Conservation (phyloP, 2,329 filamentous ascomycete species). For the Aspergillus flavus region DNA sequence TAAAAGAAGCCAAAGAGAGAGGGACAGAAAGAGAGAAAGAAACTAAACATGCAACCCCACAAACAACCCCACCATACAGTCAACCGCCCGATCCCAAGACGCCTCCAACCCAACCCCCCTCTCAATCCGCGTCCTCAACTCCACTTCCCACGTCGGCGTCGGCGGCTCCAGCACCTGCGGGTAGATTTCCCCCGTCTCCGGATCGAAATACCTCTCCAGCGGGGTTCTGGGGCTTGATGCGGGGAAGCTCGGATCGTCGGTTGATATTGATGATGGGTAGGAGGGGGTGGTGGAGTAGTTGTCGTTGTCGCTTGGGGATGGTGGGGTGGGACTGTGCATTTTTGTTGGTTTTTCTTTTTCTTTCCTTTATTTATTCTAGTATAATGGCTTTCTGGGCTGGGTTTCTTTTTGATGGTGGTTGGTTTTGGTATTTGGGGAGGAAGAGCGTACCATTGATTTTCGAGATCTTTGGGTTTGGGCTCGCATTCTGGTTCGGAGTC, state of each 20-base stretch:
- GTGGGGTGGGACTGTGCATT: not conserved
- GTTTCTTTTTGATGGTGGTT: not conserved
- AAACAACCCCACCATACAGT: not conserved
- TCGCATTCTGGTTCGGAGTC: not conserved
- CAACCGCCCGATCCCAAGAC: not conserved
- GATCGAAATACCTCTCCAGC: slow-evolving; percentile 26
- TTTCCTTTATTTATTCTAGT: not conserved
- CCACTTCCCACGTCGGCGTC: slow-evolving; percentile 6
- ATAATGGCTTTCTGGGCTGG: too few relatives aligned
- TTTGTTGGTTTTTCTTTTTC: not conserved
- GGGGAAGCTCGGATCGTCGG: not conserved
- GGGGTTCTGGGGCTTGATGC: not conserved
- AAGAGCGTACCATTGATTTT: not conserved
- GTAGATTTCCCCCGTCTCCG: slow-evolving; percentile 17
- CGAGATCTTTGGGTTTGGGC: not conserved
- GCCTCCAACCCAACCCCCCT: not conserved
- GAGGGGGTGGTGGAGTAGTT: not conserved
- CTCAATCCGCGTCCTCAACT: not conserved
- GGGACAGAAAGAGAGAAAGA: not conserved
- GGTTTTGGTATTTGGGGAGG: not conserved
- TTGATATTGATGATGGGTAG: not conserved
- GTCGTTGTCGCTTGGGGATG: not conserved
- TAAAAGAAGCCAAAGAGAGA: too few relatives aligned
- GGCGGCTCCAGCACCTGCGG: slow-evolving; percentile 13
- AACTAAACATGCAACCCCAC: not conserved